These are phyloP conservation scores for Boeremia lycopersici DNA, from an alignment of 2,329 filamentous ascomycete genomes.

Conservation along the genomic window DNA sequence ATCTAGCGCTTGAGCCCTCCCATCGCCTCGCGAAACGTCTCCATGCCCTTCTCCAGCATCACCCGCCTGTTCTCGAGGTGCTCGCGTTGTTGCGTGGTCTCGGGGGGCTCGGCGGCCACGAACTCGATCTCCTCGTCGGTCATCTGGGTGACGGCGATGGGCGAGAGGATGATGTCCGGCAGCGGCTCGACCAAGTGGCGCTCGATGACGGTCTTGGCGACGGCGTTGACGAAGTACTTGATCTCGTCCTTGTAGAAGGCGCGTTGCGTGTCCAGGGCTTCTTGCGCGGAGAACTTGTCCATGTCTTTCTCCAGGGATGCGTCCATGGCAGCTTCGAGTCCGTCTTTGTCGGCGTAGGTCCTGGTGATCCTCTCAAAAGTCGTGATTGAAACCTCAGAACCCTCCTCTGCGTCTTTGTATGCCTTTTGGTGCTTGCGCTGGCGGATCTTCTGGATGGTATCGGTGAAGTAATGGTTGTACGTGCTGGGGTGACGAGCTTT, in stretches of 20 bases:
- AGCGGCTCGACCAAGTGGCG: slow-evolving; percentile 45
- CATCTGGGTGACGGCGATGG: slow-evolving; percentile 37
- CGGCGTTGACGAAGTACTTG: slow-evolving; percentile 44
- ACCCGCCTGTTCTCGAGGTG: slow-evolving; percentile 35
- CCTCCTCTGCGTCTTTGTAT: background rate
- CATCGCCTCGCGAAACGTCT: slow-evolving; percentile 41
- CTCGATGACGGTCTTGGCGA: slow-evolving; percentile 49
- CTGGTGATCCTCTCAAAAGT: background rate
- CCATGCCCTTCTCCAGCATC: slow-evolving; percentile 45
- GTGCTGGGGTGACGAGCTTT: slow-evolving; percentile 59
- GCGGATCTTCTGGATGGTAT: slow-evolving; percentile 31
- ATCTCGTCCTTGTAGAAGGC: slow-evolving; percentile 50
- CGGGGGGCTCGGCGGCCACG: slow-evolving; percentile 44
- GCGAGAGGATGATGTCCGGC: slow-evolving; percentile 36
- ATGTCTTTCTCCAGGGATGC: slow-evolving; percentile 35
- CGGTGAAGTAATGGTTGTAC: slow-evolving; percentile 55
- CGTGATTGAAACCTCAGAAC: background rate
- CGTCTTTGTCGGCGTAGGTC: background rate
- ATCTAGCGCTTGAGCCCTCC: slow-evolving; percentile 18
- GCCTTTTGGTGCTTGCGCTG: slow-evolving; percentile 16
- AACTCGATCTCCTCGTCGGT: slow-evolving; percentile 42
- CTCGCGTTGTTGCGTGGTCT: slow-evolving; percentile 32
- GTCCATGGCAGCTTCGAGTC: background rate
- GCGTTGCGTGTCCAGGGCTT: slow-evolving; percentile 44
- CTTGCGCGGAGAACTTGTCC: slow-evolving; percentile 40